Conservation (phyloP, 1,284 basidiomycete species). For the Cystobasidium sp. region DNA sequence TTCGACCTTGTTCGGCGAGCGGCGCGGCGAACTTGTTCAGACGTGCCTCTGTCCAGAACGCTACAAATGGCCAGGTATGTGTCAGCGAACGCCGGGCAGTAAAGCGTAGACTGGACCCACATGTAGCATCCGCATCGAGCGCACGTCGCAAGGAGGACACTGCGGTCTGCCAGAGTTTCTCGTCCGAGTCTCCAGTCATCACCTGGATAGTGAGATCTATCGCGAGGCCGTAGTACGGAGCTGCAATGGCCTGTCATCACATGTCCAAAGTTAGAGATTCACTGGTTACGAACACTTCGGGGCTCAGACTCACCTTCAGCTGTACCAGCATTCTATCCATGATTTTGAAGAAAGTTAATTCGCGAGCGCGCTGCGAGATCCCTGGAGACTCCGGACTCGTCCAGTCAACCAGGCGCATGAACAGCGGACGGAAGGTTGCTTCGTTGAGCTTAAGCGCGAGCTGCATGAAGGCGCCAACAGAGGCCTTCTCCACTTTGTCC, state of each 20-base stretch:
- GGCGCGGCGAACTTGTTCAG: neutral
- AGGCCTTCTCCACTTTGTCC: slow-evolving; percentile 58
- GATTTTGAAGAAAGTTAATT: slow-evolving; percentile 72
- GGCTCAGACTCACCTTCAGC: slow-evolving; percentile 69
- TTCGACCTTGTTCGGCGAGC: slow-evolving; percentile 68
- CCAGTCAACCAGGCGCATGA: slow-evolving; percentile 94
- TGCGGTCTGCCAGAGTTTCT: slow-evolving; percentile 68
- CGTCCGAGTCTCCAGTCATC: slow-evolving; percentile 56
- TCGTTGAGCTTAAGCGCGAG: slow-evolving; percentile 94
- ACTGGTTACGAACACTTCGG: slow-evolving; percentile 4
- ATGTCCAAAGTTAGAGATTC: slow-evolving; percentile 3
- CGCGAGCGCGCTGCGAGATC: slow-evolving; percentile 59
- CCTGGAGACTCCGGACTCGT: slow-evolving; percentile 65
- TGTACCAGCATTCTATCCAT: slow-evolving; percentile 75
- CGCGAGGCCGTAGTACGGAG: slow-evolving; percentile 82
- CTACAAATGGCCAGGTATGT: neutral
- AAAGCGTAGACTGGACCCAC: slow-evolving; percentile 59
- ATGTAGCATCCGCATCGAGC: slow-evolving; percentile 77
- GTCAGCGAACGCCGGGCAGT: neutral
- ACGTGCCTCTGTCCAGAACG: slow-evolving; percentile 15
- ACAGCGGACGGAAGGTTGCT: slow-evolving; percentile 86
- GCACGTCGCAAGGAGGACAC: slow-evolving; percentile 71
- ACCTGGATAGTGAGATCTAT: slow-evolving; percentile 72
- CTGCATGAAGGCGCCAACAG: slow-evolving; percentile 77
- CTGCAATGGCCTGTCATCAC: slow-evolving; percentile 71